Conservation (phyloP, 306 rosid species). For the Trifolium dubium region DNA sequence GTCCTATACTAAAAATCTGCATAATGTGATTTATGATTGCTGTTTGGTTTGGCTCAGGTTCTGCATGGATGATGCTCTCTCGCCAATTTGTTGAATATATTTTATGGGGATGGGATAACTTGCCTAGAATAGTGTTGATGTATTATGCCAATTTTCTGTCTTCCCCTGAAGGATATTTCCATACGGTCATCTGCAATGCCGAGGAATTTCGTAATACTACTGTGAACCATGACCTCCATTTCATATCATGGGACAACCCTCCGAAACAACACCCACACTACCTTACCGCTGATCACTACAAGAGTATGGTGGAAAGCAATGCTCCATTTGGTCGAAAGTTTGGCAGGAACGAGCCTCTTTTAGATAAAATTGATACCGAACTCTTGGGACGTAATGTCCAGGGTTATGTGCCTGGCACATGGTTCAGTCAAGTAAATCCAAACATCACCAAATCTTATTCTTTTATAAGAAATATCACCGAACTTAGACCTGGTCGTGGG, state of each 20-base stretch:
- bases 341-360: conserved; percentile 50
- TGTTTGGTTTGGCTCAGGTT: conserved; percentile 49
- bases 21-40: conserved; percentile 18
- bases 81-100: conserved; percentile 54
- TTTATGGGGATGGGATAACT: conserved; percentile 68
- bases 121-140: conserved; percentile 61
- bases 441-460: conserved; percentile 38
- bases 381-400: conserved; percentile 48
- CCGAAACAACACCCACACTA: conserved; percentile 61
- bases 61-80: conserved; percentile 68
- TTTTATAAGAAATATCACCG: conserved; percentile 47
- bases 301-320: conserved; percentile 53
- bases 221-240: conserved; percentile 60
- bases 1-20: conserved; percentile 1
- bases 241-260: conserved; percentile 65
- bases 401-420: conserved; percentile 53
- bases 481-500: conserved; percentile 54
- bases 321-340: conserved; percentile 59
- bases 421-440: conserved; percentile 44
- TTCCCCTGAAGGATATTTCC: conserved; percentile 64
- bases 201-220: conserved; percentile 61
- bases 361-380: conserved; percentile 55
- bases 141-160: conserved; percentile 61
- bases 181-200: conserved; percentile 63
- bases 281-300: conserved; percentile 47